These are phyloP conservation scores for Trichoderma citrinoviride DNA, from an alignment of 2,329 filamentous ascomycete species.

Conservation along the genomic window DNA sequence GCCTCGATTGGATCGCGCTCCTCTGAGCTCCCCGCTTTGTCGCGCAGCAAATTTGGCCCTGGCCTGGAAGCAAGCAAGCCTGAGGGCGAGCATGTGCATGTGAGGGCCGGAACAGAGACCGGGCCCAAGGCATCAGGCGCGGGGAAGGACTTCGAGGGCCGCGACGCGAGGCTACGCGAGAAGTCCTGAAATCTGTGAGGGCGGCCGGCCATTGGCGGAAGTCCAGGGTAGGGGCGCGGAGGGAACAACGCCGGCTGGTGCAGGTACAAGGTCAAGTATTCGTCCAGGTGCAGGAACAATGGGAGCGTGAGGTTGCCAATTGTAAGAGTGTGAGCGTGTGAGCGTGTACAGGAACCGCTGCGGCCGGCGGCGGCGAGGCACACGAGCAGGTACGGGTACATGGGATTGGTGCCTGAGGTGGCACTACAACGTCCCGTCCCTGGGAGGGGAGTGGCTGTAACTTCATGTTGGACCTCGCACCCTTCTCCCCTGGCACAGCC, in stretches of 20 bases:
- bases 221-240: slow-evolving; percentile 8
- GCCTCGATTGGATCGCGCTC: slow-evolving; percentile 11
- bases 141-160: slow-evolving; percentile 10
- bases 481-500: slow-evolving; percentile 15
- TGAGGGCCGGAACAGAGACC: slow-evolving; percentile 9
- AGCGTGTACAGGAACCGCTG: not conserved
- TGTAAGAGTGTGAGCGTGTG: too few species aligned
- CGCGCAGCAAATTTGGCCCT: not conserved
- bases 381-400: not conserved
- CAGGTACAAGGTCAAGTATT: not conserved
- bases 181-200: slow-evolving; percentile 21
- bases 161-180: slow-evolving; percentile 20
- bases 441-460: slow-evolving; percentile 11
- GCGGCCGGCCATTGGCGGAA: slow-evolving; percentile 4
- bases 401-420: not conserved
- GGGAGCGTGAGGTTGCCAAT: not conserved
- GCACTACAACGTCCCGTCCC: not conserved
- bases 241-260: slow-evolving; percentile 9
- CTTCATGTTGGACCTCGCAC: not conserved
- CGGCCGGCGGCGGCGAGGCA: not conserved
- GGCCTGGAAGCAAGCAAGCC: not conserved
- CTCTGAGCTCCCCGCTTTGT: slow-evolving; percentile 13
- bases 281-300: not conserved
- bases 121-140: slow-evolving; percentile 12
- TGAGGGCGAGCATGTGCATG: slow-evolving; percentile 12